Evolutionary conservation across 139 green algal species (phyloP), one percentile per base, ranked within the genome.

Genomic region (Desmodesmus armatus): DNA sequence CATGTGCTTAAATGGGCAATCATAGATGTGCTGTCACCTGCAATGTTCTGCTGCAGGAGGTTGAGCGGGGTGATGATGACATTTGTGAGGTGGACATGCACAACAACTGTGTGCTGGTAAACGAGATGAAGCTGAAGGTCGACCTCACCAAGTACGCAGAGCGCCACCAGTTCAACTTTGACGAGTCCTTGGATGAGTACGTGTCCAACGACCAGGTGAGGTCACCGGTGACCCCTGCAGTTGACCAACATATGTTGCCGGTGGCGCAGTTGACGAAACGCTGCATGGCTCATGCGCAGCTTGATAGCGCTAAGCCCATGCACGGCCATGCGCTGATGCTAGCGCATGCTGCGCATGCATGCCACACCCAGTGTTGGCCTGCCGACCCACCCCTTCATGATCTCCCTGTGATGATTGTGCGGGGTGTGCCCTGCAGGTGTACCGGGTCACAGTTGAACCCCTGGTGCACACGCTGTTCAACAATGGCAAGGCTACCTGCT

Each of bases 401-500:
- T n/a, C n/a, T n/a, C n/a, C n/a, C n/a, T n/a, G n/a, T n/a, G n/a
- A n/a, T n/a, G n/a, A n/a, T n/a, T n/a, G n/a, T n/a, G n/a, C n/a
- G n/a, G n/a, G n/a, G n/a, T n/a, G n/a, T n/a, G n/a, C n/a, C 23
- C 11, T 27, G 21, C 40, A 84, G 41, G 93, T 99, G 13, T 99
- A 99, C 89, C 63, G 85, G 3, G 85, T 83, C 35, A 97, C 96
- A 0, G 94, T 99, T 7, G 89, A 95, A 78, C 97, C 97, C 2
- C 91, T 99, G n/a, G 94, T 99, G 41, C 87, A 91, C 40, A 98
- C 94, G 37, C 92, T 99, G 31, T 98, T 99, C 82, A 85, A 84
- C 47, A 88, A 83, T 35, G 94, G 93, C 60, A 96, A 96, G 84
- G 97, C 94, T 27, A 98, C 96, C 1, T 98, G 95, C 92, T 99